Conservation (phyloP, 2,329 filamentous ascomycete species). For the Colletotrichum sp. region DNA sequence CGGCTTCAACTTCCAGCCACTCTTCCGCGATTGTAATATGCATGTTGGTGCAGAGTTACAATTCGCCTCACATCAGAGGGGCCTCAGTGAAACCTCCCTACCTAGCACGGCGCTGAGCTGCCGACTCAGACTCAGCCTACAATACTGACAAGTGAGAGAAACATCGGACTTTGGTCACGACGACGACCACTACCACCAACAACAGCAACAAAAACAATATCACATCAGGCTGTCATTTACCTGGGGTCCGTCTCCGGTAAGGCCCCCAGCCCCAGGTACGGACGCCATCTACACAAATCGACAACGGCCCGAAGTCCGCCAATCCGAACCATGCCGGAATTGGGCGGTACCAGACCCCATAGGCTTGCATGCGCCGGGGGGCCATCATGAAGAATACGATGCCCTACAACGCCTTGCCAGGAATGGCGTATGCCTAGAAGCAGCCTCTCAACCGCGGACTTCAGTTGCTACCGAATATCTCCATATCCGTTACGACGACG, state of each 20-base stretch:
- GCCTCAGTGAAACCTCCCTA: not conserved
- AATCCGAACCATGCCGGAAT: not conserved
- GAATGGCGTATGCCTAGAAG: not conserved
- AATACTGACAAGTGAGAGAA: not conserved
- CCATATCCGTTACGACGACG: not conserved
- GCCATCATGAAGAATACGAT: not conserved
- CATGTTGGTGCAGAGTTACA: not conserved
- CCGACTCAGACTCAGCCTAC: not conserved
- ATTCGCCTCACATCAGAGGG: not conserved
- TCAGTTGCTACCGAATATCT: not conserved
- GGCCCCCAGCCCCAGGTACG: not conserved
- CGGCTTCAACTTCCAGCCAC: not conserved
- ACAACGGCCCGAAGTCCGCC: not conserved
- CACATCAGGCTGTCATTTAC: not conserved
- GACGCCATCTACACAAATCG: not conserved
- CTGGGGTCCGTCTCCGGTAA: not conserved
- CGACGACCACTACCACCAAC: no score
- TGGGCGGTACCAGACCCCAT: not conserved
- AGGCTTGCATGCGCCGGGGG: not conserved
- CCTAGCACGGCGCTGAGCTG: not conserved
- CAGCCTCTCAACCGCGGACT: not conserved
- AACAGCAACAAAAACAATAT: not conserved
- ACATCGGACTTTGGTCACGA: not conserved
- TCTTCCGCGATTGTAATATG: not conserved
- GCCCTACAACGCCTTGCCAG: not conserved